These are phyloP conservation scores for Lunasporangiospora selenospora DNA, from an alignment of 192 early-diverging fungal genomes.

Conservation along the genomic window DNA sequence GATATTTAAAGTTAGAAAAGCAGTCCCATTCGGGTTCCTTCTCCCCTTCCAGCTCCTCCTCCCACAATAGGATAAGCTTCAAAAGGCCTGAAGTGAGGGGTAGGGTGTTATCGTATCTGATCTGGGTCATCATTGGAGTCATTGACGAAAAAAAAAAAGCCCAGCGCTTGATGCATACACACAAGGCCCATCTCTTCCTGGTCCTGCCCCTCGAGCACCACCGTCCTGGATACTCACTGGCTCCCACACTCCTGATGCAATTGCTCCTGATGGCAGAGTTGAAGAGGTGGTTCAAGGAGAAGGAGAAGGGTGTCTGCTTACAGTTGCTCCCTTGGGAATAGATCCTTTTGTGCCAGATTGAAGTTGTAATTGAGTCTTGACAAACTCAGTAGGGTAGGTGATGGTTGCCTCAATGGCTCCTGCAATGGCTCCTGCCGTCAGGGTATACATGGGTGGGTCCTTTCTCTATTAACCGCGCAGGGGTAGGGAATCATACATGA, in stretches of 20 bases:
- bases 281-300: not conserved
- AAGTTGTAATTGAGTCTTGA: constrained; percentile 96
- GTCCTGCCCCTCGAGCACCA: not conserved
- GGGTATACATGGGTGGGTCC: constrained; percentile 59
- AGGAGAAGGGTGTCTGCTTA: constrained; percentile 8
- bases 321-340: not conserved
- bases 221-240: not conserved
- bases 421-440: constrained; percentile 85
- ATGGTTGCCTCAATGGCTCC: constrained; percentile 90
- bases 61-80: too few relatives aligned
- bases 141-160: too few relatives aligned
- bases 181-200: too few relatives aligned
- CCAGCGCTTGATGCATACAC: too few relatives aligned
- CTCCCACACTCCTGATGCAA: constrained; percentile 4
- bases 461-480: too few relatives aligned
- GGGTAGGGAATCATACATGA: too few relatives aligned
- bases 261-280: not conserved
- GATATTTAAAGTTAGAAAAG: too few relatives aligned
- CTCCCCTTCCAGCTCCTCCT: too few relatives aligned
- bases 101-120: too few relatives aligned
- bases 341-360: constrained; percentile 58
- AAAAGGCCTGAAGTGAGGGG: too few relatives aligned
- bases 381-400: constrained; percentile 96
- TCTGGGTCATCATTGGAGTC: too few relatives aligned
- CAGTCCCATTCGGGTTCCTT: too few relatives aligned